Base-by-base conservation (phyloP, 306 rosid species). In the Lupinus albus region DNA sequence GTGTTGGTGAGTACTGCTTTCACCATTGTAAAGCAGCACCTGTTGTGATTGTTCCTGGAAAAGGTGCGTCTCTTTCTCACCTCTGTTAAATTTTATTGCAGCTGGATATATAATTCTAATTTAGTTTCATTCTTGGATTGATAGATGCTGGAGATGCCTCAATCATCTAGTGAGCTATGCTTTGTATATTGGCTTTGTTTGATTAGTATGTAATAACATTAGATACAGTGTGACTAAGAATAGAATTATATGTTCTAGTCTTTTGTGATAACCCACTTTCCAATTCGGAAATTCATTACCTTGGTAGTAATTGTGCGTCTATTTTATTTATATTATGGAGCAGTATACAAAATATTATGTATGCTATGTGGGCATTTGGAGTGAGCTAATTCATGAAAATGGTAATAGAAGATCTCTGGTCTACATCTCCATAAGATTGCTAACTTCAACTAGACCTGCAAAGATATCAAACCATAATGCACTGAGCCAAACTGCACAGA, bases 1-100 rank as follows among this genome's bases (percentile, higher is more conserved):
- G 98, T 59, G 96, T 89, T 78, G 83, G 93, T 17, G 93, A 86
- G 77, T 71, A 89, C 60, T 88, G 92, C 79, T 76, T 84, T 71
- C 96, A 86, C 81, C 70, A 85, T 73, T 84, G 95, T 72, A 89
- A 92, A 80, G 83, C 88, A 72, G 88, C 95, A 38, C 98, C 96
- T 2, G 74, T 89, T 17, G 77, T 92, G 14, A 82, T 89, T 68
- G 98, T 92, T 78, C 98, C 98, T 12, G 91, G 86, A 6, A 83
- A 84, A 82, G 96, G 98, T 86, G 28, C 16, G 30, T 14, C 30
- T 25, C 39, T 58, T 48, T 18, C 0, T 61, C 14, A 3, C 14
- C 11, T 16, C 14, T 15, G 4, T 20, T 50, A 18, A 17, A 11
- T 54, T 38, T 28, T 47, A 35, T 25, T 54, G 20, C 36, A 8